Base-by-base conservation (phyloP, 2,329 filamentous ascomycete genomes). In the Hypocrella siamensis region DNA sequence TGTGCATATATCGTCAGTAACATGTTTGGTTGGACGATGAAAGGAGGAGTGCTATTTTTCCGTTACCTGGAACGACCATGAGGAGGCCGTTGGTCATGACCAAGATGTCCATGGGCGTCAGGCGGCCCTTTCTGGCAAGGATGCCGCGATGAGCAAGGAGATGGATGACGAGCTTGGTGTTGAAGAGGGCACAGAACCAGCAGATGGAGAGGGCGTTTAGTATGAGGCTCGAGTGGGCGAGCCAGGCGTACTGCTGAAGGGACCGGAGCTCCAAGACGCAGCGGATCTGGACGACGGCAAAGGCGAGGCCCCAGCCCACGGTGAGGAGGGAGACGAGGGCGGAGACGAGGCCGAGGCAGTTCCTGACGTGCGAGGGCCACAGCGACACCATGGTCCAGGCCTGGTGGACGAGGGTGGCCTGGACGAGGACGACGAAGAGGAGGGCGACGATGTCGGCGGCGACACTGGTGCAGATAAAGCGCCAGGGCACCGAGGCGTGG, bases 151-250 rank as follows among this genome's bases (percentile, higher is more conserved):
- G 64, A 7, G 49, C 45, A 27, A 57, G 46, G 37, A 72, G 54
- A 42, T 72, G 67, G 15, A 51, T 41, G 31, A 62, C 45, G 8
- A 72, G 52, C 34, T 68, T 62, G 34, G 57, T 39, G 43, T 67
- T 67, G 52, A 73, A 73, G 22, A 72, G 41, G 25, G 62, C 60
- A 42, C 65, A 70, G 51, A 68, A 72, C 58, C 64, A 72, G 36
- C 53, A 57, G 21, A 63, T 60, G 12, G 56, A 58, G 9, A 53
- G 37, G 14, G 53, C 51, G n/a, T 57, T 58, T 30, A 54, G 45
- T 22, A 59, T 49, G 18, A 58, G 46, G 18, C 55, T 54, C 19
- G 48, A 46, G 31, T 59, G 42, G 3, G 54, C 47, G 7, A 64
- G 41, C 56, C 58, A 62, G 17, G 40, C 47, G n/a, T 43, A 42